These are phyloP conservation scores for Dactylorhiza incarnata DNA, from an alignment of 106 monocot genomes.

Conservation along the genomic window DNA sequence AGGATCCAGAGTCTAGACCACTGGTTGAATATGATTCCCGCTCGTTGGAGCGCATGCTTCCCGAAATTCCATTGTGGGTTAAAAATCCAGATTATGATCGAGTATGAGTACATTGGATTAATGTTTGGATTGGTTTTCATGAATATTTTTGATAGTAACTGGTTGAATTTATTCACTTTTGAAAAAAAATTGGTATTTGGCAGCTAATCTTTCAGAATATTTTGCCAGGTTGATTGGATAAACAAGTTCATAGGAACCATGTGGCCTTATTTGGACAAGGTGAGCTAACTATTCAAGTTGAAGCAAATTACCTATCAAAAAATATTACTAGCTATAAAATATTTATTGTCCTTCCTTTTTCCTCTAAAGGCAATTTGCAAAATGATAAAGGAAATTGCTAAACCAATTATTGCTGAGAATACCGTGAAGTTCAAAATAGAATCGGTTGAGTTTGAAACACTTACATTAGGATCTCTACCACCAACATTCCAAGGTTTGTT, in stretches of 20 bases:
- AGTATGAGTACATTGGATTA: conserved; percentile 28
- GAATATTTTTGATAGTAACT: not conserved
- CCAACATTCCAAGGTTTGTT: conserved; percentile 81
- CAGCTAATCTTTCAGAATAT: conserved; percentile 7
- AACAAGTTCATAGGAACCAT: conserved; percentile 75
- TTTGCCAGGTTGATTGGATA: conserved; percentile 80
- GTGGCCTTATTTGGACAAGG: conserved; percentile 99
- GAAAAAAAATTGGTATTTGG: not conserved
- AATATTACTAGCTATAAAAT: not conserved
- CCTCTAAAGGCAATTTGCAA: conserved; percentile 74
- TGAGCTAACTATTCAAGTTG: conserved; percentile 14
- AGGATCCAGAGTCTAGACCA: conserved; percentile 50
- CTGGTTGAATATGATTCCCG: conserved; percentile 55
- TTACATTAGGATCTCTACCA: conserved; percentile 77
- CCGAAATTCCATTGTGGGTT: conserved; percentile 89
- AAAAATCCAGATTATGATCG: conserved; percentile 93
- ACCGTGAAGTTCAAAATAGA: conserved; percentile 82
- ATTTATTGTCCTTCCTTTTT: not conserved
- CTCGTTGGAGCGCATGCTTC: conserved; percentile 63
- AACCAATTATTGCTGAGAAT: conserved; percentile 93
- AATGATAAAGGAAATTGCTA: conserved; percentile 60
- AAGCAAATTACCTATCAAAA: not conserved
- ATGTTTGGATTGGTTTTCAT: not conserved
- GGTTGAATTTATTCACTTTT: not conserved
- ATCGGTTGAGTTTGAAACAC: conserved; percentile 82